Evolutionary conservation across 2,329 filamentous ascomycete species (phyloP).

Genomic region (Teratosphaeria nubilosa): DNA sequence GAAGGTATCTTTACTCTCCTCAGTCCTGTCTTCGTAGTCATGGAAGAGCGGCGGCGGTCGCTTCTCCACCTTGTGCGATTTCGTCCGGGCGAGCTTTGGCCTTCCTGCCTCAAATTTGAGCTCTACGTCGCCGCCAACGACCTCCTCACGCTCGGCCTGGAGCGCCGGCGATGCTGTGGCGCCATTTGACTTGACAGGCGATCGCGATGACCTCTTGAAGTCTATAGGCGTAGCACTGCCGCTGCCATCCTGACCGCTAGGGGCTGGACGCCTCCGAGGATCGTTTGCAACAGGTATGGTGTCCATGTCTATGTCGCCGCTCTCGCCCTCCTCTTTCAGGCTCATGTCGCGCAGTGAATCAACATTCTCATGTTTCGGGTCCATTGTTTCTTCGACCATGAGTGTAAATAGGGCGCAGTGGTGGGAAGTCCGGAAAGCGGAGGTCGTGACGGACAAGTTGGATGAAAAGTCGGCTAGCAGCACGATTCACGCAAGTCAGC

Average conservation of each 20-base stretch:
- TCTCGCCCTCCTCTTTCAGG: constrained; percentile 30
- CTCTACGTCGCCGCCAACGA: constrained; percentile 50
- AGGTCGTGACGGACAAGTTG: background rate
- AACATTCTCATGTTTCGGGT: constrained; percentile 27
- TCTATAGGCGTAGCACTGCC: constrained; percentile 11
- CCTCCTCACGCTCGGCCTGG: constrained; percentile 40
- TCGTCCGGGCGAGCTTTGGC: constrained; percentile 62
- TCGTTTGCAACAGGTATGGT: constrained; percentile 12
- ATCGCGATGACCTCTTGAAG: constrained; percentile 15
- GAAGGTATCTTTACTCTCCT: constrained; percentile 66
- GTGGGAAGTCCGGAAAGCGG: background rate
- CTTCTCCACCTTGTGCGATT: constrained; percentile 57
- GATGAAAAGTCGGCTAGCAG: background rate
- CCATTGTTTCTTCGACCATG: constrained; percentile 31
- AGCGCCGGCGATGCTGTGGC: constrained; percentile 23
- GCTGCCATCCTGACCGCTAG: background rate
- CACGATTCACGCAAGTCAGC: background rate
- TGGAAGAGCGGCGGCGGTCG: constrained; percentile 58
- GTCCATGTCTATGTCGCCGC: constrained; percentile 19
- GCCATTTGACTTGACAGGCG: constrained; percentile 14
- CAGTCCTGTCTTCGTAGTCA: constrained; percentile 67
- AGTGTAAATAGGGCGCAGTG: constrained; percentile 3
- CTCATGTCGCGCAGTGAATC: constrained; percentile 37
- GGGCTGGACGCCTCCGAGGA: constrained; percentile 13
- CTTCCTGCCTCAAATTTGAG: constrained; percentile 56